Conservation (phyloP, 73 alveolate species). For the Paramecium tetraurelia region DNA sequence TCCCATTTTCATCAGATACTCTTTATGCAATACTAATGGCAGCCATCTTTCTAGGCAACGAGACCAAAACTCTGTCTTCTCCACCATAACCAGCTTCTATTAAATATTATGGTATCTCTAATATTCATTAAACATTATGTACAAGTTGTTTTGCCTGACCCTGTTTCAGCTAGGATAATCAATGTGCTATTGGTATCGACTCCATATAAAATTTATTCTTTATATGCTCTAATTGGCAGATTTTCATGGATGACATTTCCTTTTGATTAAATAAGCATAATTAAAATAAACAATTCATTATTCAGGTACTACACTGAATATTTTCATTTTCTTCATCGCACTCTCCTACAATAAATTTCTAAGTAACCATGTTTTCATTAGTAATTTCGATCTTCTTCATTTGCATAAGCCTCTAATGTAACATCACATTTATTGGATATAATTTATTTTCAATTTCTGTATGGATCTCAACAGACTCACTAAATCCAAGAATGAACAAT, state of each 20-base stretch:
- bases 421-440: background rate
- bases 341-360: background rate
- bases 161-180: constrained; percentile 91
- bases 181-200: constrained; percentile 71
- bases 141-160: constrained; percentile 94
- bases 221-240: constrained; percentile 13
- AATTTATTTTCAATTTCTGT: background rate
- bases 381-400: background rate
- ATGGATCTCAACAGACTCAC: background rate
- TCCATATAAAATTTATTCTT: constrained; percentile 76
- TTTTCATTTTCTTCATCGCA: background rate
- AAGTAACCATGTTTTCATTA: background rate
- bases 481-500: background rate
- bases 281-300: background rate
- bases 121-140: background rate
- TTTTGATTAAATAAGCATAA: constrained; percentile 13
- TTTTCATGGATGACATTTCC: constrained; percentile 18
- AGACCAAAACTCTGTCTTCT: constrained; percentile 75
- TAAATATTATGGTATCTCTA: constrained; percentile 85
- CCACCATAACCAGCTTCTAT: constrained; percentile 81
- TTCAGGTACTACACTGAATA: background rate
- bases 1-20: constrained; percentile 83
- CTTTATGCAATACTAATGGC: constrained; percentile 87
- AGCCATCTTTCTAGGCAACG: constrained; percentile 88
- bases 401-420: background rate